Evolutionary conservation across 495 filamentous ascomycete species (phyloP), one percentile per base, ranked within the genome.

Genomic region (Mycothermus thermophilus): DNA sequence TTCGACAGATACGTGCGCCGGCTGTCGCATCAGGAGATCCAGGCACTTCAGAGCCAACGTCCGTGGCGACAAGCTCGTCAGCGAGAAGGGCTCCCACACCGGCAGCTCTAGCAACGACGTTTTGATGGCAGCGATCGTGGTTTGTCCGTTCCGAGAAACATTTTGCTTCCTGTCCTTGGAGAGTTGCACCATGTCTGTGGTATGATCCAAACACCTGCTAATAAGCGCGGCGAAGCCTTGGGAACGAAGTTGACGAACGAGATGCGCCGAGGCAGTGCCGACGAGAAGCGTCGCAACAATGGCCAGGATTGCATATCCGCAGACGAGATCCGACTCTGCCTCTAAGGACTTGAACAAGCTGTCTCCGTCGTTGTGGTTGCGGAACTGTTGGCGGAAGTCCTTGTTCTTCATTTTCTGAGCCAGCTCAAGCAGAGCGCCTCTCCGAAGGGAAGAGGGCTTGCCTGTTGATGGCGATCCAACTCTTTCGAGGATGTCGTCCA

Each of bases 401-500:
- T 73, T 71, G 14, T 88, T 69, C 30, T 74, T 66, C 30, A 86
- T 64, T 50, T 83, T 85, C 35, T 66, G 60, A n/a, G 73, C 74
- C 19, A 96, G 63, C 40, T 88, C 80, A 2, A 86, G 51, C 35
- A 74, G 44, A 7, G 63, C 67, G 25, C 61, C 60, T 32, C 66
- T 54, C 27, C 68, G 51, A 34, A 65, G 49, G 5, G 67, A 67
- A 4, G 57, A 54, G 26, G 59, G 44, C 23, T 71, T 69, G 15
- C 55, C 57, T n/a, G n/a, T n/a, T n/a, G 55, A 51, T 3, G 67
- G 59, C 25, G 69, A 62, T 32, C 81, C 76, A 41, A 97, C 79
- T 39, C 92, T 81, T 37, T 92, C 84, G 38, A 93, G 66, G 8
- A 93, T 64, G 32, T 83, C 76, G 46, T 88, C 82, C 33, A 92